Evolutionary conservation across 345 rosid genomes (phyloP).

Genomic region (Salix viminalis): DNA sequence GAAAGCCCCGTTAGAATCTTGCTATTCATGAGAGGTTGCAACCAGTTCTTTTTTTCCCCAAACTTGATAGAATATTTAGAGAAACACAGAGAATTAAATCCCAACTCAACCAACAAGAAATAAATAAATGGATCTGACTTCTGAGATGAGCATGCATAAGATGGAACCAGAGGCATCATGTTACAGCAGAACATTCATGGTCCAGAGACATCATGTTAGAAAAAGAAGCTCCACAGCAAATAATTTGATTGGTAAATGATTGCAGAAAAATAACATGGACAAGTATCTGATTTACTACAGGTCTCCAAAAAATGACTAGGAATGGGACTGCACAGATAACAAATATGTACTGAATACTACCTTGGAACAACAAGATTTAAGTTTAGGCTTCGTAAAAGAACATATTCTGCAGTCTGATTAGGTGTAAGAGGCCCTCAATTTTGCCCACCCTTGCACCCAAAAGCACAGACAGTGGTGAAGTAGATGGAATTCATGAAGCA

Average conservation of each 20-base stretch:
- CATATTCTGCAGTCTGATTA: neutral
- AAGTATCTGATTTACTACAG: neutral
- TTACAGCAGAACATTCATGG: neutral
- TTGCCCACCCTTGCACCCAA: neutral
- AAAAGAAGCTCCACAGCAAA: neutral
- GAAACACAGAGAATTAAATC: neutral
- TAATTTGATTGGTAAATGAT: neutral
- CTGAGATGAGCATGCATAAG: neutral
- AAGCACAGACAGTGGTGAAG: neutral
- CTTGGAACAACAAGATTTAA: neutral
- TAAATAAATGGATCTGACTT: neutral
- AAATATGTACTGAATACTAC: neutral
- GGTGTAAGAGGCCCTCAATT: neutral
- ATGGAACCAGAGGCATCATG: neutral
- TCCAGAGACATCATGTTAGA: neutral
- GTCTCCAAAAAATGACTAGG: neutral
- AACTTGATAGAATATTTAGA: neutral
- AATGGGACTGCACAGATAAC: neutral
- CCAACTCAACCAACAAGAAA: neutral
- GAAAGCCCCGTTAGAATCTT: slow-evolving; percentile 44
- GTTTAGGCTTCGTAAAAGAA: neutral
- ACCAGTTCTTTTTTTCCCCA: neutral
- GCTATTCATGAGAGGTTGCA: neutral
- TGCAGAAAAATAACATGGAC: neutral
- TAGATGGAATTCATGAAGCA: neutral